Conservation (phyloP, 2,329 filamentous ascomycete genomes). For the Fusarium musae region DNA sequence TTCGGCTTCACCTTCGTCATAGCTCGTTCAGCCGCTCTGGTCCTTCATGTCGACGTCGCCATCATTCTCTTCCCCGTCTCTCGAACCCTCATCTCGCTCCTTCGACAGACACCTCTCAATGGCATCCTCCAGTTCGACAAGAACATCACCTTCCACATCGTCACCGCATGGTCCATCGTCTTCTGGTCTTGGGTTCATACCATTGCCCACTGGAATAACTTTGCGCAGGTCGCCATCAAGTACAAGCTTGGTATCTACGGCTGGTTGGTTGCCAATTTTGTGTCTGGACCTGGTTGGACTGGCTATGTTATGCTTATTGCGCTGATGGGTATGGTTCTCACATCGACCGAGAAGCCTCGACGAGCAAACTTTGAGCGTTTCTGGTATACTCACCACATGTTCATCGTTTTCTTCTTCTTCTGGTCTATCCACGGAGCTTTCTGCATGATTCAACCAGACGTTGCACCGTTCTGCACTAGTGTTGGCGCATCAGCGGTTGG, state of each 20-base stretch:
- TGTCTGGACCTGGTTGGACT: constrained; percentile 84
- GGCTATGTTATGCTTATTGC: constrained; percentile 86
- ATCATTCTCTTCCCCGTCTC: constrained; percentile 85
- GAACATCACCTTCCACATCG: constrained; percentile 90
- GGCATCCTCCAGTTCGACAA: constrained; percentile 90
- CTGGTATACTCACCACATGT: constrained; percentile 92
- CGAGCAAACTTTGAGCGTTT: constrained; percentile 88
- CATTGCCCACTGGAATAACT: constrained; percentile 88
- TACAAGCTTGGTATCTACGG: constrained; percentile 82
- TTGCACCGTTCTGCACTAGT: constrained; percentile 80
- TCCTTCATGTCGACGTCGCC: constrained; percentile 84
- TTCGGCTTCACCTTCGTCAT: constrained; percentile 83
- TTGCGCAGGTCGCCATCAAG: constrained; percentile 78
- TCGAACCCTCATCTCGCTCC: constrained; percentile 83
- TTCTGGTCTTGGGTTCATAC: constrained; percentile 91
- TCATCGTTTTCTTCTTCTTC: constrained; percentile 89
- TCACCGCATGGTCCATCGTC: constrained; percentile 86
- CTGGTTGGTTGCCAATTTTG: constrained; percentile 80
- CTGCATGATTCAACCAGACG: constrained; percentile 90
- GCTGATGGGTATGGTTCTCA: constrained; percentile 81
- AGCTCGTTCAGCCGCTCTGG: constrained; percentile 78
- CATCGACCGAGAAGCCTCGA: constrained; percentile 80
- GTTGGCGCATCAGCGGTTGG: constrained; percentile 73
- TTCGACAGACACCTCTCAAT: constrained; percentile 83
- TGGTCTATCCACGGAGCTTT: constrained; percentile 91